Evolutionary conservation across 2,329 filamentous ascomycete species (phyloP).

Genomic region (Fusarium sp.): DNA sequence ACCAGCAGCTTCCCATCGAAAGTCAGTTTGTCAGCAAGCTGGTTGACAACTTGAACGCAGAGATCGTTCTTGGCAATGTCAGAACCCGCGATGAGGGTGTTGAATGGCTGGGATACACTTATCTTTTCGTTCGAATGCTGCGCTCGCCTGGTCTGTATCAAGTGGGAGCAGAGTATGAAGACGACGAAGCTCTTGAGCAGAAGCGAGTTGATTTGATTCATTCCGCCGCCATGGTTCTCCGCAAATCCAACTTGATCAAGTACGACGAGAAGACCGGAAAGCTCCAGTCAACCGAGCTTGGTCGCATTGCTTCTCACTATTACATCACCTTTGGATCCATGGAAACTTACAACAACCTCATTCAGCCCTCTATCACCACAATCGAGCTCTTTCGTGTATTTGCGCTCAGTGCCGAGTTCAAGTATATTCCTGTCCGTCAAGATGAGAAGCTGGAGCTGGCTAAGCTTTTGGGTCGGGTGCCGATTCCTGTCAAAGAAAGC

Average conservation of each 20-base stretch:
- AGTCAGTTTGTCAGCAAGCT: slow-evolving; percentile 94
- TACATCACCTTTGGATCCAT: slow-evolving; percentile 98
- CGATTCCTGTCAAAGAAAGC: slow-evolving; percentile 96
- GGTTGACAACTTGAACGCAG: slow-evolving; percentile 96
- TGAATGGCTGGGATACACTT: slow-evolving; percentile 99
- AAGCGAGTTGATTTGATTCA: slow-evolving; percentile 98
- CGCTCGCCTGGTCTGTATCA: slow-evolving; percentile 95
- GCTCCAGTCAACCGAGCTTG: slow-evolving; percentile 92
- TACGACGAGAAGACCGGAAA: slow-evolving; percentile 96
- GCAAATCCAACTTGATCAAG: slow-evolving; percentile 90
- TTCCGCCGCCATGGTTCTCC: slow-evolving; percentile 89
- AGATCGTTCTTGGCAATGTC: slow-evolving; percentile 94
- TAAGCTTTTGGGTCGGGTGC: slow-evolving; percentile 90
- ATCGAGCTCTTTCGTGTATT: slow-evolving; percentile 99
- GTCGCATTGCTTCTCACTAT: slow-evolving; percentile 96
- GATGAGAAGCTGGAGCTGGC: slow-evolving; percentile 98
- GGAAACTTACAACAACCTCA: slow-evolving; percentile 96
- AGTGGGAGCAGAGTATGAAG: slow-evolving; percentile 95
- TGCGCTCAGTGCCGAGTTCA: slow-evolving; percentile 96
- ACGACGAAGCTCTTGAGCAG: slow-evolving; percentile 92
- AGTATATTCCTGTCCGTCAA: slow-evolving; percentile 97
- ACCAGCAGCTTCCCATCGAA: slow-evolving; percentile 97
- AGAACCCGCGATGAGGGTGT: slow-evolving; percentile 94
- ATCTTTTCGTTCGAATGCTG: slow-evolving; percentile 97
- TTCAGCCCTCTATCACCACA: slow-evolving; percentile 91